A percentile compares a stretch with the other conserved stretches of the same genome.
Evolutionary conservation across 495 filamentous ascomycete species (phyloP).

Genomic region (Neurospora sp.): DNA sequence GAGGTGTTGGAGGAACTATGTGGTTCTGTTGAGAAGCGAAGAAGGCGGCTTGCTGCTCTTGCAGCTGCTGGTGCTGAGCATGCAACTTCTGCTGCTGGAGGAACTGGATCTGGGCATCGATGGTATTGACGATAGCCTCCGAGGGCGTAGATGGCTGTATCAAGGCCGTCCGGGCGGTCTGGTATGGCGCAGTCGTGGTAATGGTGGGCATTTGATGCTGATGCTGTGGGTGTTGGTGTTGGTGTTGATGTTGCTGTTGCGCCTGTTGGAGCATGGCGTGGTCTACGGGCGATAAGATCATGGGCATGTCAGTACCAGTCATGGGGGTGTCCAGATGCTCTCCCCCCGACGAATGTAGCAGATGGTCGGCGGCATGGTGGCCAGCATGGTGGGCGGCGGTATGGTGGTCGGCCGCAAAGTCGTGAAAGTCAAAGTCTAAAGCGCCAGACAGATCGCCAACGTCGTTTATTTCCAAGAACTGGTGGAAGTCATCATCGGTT

Average conservation of each 20-base stretch:
- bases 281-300: conserved; percentile 29
- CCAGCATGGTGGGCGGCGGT: neutral
- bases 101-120: conserved; percentile 53
- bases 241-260: neutral
- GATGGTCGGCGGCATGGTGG: conserved; percentile 17
- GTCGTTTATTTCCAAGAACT: conserved; percentile 43
- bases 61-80: conserved; percentile 43
- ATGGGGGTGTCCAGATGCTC: conserved; percentile 41
- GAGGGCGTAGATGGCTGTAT: conserved; percentile 32
- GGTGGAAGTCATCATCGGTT: conserved; percentile 44
- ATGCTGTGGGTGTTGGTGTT: neutral
- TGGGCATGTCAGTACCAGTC: conserved; percentile 34
- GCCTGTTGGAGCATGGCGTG: conserved; percentile 12
- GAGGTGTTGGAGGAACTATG: conserved; percentile 85
- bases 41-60: conserved; percentile 45
- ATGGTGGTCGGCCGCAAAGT: conserved; percentile 26
- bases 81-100: conserved; percentile 51
- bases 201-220: conserved; percentile 40
- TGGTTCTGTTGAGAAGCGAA: conserved; percentile 44
- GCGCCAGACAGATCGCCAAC: conserved; percentile 36
- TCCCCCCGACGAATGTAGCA: conserved; percentile 28
- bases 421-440: conserved; percentile 40
- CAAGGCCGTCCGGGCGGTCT: conserved; percentile 31
- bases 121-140: conserved; percentile 37
- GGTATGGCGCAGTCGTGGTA: conserved; percentile 31